phyloP scores from a whole-genome alignment of 169 alveolate genomes.

The Plasmodium gaboni region DNA sequence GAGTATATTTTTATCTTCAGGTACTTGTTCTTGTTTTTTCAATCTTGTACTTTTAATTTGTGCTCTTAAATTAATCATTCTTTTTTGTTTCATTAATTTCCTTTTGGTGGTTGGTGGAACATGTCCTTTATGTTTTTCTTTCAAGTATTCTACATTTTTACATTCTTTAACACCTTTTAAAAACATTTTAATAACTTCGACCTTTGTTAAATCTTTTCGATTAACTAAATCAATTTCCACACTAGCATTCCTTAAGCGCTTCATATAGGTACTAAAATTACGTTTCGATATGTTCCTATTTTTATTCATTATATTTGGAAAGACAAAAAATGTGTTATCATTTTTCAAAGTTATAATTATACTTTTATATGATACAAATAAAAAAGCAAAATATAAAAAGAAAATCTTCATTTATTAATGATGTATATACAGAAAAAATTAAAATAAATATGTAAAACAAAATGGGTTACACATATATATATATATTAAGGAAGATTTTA shows the following conservation, averaged over 20 bases:
- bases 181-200: slow-evolving; percentile 72
- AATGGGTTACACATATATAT: too few relatives aligned
- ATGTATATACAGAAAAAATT: background rate
- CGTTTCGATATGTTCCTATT: background rate
- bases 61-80: slow-evolving; percentile 68
- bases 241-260: slow-evolving; percentile 67
- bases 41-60: slow-evolving; percentile 65
- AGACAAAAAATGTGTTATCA: background rate
- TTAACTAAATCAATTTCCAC: slow-evolving; percentile 70
- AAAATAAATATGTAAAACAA: too few relatives aligned
- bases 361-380: slow-evolving; percentile 21
- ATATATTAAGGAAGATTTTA: background rate
- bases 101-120: slow-evolving; percentile 67
- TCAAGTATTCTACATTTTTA: slow-evolving; percentile 69
- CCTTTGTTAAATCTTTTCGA: slow-evolving; percentile 67
- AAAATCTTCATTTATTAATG: slow-evolving; percentile 26
- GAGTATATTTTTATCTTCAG: slow-evolving; percentile 50
- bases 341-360: slow-evolving; percentile 4
- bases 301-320: background rate
- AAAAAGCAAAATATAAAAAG: background rate
- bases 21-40: slow-evolving; percentile 60
- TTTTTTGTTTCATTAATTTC: slow-evolving; percentile 74
- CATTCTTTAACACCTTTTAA: slow-evolving; percentile 74
- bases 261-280: slow-evolving; percentile 35
- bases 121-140: slow-evolving; percentile 66